These are phyloP conservation scores for Penicillium sp. DNA, from an alignment of 2,329 filamentous ascomycete species.

Conservation along the genomic window DNA sequence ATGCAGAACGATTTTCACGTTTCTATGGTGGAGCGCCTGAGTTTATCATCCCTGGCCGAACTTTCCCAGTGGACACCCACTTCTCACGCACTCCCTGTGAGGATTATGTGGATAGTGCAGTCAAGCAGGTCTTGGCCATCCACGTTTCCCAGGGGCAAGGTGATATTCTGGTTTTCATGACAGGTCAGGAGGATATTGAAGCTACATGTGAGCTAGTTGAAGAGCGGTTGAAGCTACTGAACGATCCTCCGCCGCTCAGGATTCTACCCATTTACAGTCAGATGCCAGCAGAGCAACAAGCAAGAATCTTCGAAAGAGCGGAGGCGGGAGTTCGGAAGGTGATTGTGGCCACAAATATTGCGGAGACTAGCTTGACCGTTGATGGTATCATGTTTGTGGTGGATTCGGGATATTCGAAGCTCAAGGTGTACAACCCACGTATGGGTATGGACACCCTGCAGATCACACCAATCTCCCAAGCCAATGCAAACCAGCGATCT, in stretches of 20 bases:
- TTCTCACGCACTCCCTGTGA: slow-evolving; percentile 93
- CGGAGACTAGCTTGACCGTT: slow-evolving; percentile 94
- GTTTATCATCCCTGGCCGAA: slow-evolving; percentile 92
- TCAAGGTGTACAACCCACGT: slow-evolving; percentile 97
- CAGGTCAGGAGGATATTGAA: slow-evolving; percentile 97
- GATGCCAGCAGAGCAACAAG: slow-evolving; percentile 96
- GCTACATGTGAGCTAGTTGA: slow-evolving; percentile 90
- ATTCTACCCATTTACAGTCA: slow-evolving; percentile 98
- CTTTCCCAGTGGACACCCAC: slow-evolving; percentile 95
- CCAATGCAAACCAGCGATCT: slow-evolving; percentile 89
- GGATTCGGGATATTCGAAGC: slow-evolving; percentile 91
- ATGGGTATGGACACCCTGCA: slow-evolving; percentile 99
- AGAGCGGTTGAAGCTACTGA: slow-evolving; percentile 81
- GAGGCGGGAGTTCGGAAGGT: slow-evolving; percentile 90
- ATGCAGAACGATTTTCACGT: slow-evolving; percentile 89
- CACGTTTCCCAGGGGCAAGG: slow-evolving; percentile 91
- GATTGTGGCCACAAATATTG: slow-evolving; percentile 97
- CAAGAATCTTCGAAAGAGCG: slow-evolving; percentile 94
- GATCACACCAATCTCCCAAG: slow-evolving; percentile 95
- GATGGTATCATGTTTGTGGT: slow-evolving; percentile 99
- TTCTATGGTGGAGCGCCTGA: slow-evolving; percentile 97
- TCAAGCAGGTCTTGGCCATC: slow-evolving; percentile 92
- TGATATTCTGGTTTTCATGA: slow-evolving; percentile 99
- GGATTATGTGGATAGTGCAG: slow-evolving; percentile 95
- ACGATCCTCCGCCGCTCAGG: slow-evolving; percentile 90